Evolutionary conservation across 2,329 filamentous ascomycete species (phyloP).

Genomic region (Cordyceps cateniannulata): DNA sequence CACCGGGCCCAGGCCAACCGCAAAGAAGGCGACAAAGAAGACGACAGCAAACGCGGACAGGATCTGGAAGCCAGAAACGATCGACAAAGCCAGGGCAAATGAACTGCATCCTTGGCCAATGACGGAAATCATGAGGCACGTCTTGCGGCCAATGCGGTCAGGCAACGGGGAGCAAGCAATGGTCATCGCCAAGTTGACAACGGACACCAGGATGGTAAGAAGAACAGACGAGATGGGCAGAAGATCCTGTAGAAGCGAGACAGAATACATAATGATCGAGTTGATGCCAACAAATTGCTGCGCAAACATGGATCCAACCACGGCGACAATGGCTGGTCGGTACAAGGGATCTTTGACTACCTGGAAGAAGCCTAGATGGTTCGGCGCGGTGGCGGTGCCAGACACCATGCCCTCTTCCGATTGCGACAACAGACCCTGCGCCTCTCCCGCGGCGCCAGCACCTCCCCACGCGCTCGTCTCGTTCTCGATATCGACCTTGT

Average conservation of each 20-base stretch:
- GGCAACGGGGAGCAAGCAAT: conserved; percentile 74
- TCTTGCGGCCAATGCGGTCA: conserved; percentile 82
- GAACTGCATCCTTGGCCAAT: conserved; percentile 77
- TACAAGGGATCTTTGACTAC: conserved; percentile 63
- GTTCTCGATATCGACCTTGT: conserved; percentile 59
- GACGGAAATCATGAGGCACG: conserved; percentile 75
- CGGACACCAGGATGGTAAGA: conserved; percentile 80
- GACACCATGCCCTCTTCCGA: conserved; percentile 17
- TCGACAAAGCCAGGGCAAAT: conserved; percentile 71
- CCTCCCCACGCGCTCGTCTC: conserved; percentile 60
- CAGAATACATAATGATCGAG: conserved; percentile 97
- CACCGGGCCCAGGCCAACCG: conserved; percentile 83
- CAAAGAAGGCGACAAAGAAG: conserved; percentile 83
- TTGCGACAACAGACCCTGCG: conserved; percentile 58
- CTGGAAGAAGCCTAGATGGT: conserved; percentile 53
- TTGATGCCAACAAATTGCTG: conserved; percentile 95
- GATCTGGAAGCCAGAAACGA: conserved; percentile 63
- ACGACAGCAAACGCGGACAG: conserved; percentile 77
- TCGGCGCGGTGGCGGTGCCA: conserved; percentile 15
- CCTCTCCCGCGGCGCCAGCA: conserved; percentile 44
- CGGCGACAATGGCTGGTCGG: conserved; percentile 69
- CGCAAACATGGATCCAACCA: conserved; percentile 83
- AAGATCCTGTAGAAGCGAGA: conserved; percentile 75
- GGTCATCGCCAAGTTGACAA: conserved; percentile 80
- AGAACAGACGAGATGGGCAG: conserved; percentile 75